Evolutionary conservation across 805 yeast genomes (phyloP), one percentile per base, ranked within the genome.

Genomic region (Ogataea populi-albae): DNA sequence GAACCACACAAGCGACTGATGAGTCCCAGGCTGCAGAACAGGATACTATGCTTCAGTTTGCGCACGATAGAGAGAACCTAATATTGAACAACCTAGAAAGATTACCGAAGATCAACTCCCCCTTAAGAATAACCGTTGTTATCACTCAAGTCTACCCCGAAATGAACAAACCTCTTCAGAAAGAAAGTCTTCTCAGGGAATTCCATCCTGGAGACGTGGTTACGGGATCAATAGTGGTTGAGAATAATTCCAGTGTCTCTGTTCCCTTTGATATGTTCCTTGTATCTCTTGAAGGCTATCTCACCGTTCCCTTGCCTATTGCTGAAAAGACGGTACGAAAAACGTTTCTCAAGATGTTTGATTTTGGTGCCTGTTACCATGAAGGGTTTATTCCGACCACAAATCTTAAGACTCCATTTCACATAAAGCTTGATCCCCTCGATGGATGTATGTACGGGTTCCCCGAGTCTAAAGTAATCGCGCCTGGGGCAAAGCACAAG

Each of bases 141-240:
- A 70, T 72, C 11, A 69, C 77, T 5, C 71, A 70, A 39, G 54
- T 52, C 14, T 64, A 65, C 3, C 77, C 77, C 0, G 41, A 44
- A 26, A 40, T 49, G 45, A 36, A 36, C 23, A 38, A 37, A 34
- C 32, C 40, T 4, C 20, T 41, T n/a, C 54, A 55, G 16, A 50
- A 46, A 19, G 65, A 59, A 26, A 52, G 53, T 5, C 44, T 59
- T 31, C 47, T 71, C 8, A 65, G 64, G 38, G 86, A 80, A 55
- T 80, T 73, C 50, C 75, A 77, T 10, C 75, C 79, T 17, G 86
- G 85, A 14, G 86, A 79, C 53, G 65, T 65, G 17, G 66, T 81
- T 14, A 72, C 77, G 46, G 88, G 88, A 0, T 73, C 68, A 42
- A 57, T 70, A 6, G 45, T 54, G 1, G 61, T 75, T 21, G 58